Percentiles rank a stretch among this genome's conserved stretches.
Evolutionary conservation across 2,329 filamentous ascomycete genomes (phyloP).

Genomic region (Cladosporium sp.): DNA sequence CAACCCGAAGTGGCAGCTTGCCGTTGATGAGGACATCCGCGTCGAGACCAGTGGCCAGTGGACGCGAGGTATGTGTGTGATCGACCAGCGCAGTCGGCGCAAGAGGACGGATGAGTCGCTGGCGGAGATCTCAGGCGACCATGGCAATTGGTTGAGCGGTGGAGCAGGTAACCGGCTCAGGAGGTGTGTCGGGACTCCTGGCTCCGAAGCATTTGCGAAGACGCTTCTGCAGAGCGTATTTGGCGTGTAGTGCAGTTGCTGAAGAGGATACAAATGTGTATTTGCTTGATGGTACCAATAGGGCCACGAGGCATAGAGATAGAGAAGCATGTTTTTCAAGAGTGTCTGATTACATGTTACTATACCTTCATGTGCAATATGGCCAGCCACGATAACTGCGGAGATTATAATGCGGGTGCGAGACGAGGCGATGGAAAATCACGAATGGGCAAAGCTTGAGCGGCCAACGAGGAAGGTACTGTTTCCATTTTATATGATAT

Average conservation of each 20-base stretch:
- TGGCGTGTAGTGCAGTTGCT: conserved; percentile 6
- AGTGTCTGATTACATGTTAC: no score
- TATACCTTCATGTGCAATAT: no score
- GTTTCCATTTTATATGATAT: not conserved
- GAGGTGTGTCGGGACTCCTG: conserved; percentile 70
- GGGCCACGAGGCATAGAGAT: not conserved
- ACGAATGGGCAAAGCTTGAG: not conserved
- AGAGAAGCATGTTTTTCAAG: not conserved
- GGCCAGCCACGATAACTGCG: no score
- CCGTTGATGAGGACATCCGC: conserved; percentile 71
- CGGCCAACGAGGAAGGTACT: not conserved
- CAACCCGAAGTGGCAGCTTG: conserved; percentile 39
- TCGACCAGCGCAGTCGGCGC: conserved; percentile 67
- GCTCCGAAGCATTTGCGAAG: conserved; percentile 39
- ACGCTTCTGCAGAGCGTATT: conserved; percentile 26
- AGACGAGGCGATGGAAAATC: not conserved
- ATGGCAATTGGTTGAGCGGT: conserved; percentile 71
- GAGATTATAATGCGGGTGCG: no score
- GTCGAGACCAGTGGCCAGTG: conserved; percentile 91
- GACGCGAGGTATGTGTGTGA: conserved; percentile 87
- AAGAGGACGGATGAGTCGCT: conserved; percentile 52
- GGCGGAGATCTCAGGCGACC: conserved; percentile 66
- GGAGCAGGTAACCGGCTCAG: conserved; percentile 77
- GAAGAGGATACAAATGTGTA: not conserved
- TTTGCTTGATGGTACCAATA: not conserved